Evolutionary conservation across 192 early-diverging fungal species (phyloP).

Genomic region (Podila verticillata): DNA sequence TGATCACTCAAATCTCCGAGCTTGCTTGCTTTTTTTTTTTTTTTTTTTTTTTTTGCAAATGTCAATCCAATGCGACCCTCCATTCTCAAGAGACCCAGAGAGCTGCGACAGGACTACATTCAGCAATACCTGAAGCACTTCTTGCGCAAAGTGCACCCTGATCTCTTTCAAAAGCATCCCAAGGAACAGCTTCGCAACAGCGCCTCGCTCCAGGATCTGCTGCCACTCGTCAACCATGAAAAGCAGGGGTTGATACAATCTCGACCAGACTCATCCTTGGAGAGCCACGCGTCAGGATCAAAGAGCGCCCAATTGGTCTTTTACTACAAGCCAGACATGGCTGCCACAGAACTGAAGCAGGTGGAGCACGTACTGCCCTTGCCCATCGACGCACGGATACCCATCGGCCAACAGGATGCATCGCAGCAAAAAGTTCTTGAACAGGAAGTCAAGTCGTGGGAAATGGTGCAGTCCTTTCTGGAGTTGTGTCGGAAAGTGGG

Average conservation of each 20-base stretch:
- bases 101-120: conserved; percentile 19
- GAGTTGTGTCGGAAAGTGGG: conserved; percentile 41
- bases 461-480: conserved; percentile 45
- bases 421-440: conserved; percentile 7
- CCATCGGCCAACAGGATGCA: neutral
- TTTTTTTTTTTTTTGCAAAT: neutral
- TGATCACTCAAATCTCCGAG: no score
- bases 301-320: conserved; percentile 15
- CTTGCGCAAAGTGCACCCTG: conserved; percentile 38
- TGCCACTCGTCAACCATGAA: conserved; percentile 19
- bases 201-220: conserved; percentile 25
- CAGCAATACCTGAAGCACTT: conserved; percentile 39
- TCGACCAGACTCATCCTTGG: neutral
- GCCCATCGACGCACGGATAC: neutral
- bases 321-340: conserved; percentile 13
- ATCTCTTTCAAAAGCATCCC: conserved; percentile 42
- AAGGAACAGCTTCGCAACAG: conserved; percentile 47
- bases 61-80: neutral
- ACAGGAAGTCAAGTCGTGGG: conserved; percentile 39
- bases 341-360: conserved; percentile 1
- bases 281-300: neutral
- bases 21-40: neutral
- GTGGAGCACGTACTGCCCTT: conserved; percentile 29
- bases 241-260: neutral
- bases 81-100: neutral